phyloP scores from a whole-genome alignment of 768 basidiomycete species.

The Phaeotremella skinneri region DNA sequence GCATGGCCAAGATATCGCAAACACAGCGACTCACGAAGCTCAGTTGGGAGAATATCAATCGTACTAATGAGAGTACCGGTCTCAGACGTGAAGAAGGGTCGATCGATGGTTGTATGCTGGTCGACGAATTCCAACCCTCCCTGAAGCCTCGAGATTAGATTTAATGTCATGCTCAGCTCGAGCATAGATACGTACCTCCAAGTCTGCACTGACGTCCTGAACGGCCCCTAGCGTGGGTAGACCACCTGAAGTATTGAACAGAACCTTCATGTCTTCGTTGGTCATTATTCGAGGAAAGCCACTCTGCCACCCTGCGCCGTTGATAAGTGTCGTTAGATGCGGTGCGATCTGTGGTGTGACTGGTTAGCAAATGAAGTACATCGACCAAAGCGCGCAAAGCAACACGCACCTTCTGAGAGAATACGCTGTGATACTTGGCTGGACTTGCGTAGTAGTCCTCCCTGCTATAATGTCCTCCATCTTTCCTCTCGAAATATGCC shows the following conservation, averaged over 20 bases:
- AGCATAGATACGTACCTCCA: constrained; percentile 57
- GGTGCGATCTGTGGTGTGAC: constrained; percentile 73
- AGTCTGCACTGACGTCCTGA: constrained; percentile 86
- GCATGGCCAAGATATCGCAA: not conserved
- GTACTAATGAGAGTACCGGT: constrained; percentile 71
- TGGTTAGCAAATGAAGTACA: not conserved
- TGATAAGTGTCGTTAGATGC: constrained; percentile 77
- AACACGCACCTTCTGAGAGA: constrained; percentile 62
- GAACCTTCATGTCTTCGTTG: constrained; percentile 56
- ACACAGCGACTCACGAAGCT: constrained; percentile 56
- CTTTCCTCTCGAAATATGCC: constrained; percentile 64
- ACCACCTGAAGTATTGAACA: constrained; percentile 58
- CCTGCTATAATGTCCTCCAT: constrained; percentile 63
- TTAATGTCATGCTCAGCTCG: not conserved
- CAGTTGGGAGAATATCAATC: constrained; percentile 85
- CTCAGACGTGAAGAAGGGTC: constrained; percentile 62
- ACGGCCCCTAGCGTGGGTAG: constrained; percentile 59
- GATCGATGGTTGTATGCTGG: constrained; percentile 67
- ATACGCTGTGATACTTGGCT: constrained; percentile 63
- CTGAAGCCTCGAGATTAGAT: no score
- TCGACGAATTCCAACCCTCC: constrained; percentile 83
- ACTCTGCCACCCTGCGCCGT: constrained; percentile 80
- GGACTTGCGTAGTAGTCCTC: constrained; percentile 73
- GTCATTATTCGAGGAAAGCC: constrained; percentile 77
- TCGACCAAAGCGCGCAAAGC: not conserved